Conservation (phyloP, 2,329 filamentous ascomycete species). For the Trematosphaeria pertusa region DNA sequence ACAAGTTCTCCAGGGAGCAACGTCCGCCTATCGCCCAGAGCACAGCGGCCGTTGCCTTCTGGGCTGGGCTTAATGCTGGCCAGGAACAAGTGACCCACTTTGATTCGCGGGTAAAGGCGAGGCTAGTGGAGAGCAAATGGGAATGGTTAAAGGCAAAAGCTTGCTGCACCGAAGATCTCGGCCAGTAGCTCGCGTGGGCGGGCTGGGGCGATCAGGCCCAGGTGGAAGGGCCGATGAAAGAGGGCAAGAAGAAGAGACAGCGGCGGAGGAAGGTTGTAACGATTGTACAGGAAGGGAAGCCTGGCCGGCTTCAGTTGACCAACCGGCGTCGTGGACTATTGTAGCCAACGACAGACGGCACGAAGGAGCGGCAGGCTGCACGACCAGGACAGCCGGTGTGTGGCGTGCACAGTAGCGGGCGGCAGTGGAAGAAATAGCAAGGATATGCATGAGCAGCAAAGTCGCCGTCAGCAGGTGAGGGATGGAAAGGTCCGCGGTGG, state of each 20-base stretch:
- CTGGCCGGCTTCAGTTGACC: conserved; percentile 41
- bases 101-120: conserved; percentile 47
- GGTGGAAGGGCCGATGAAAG: conserved; percentile 31
- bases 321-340: conserved; percentile 39
- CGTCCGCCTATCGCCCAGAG: conserved; percentile 45
- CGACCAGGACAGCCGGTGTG: conserved; percentile 45
- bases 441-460: conserved; percentile 44
- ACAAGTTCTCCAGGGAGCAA: conserved; percentile 42
- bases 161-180: conserved; percentile 45
- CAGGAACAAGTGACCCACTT: conserved; percentile 36
- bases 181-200: conserved; percentile 45
- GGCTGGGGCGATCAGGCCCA: conserved; percentile 43
- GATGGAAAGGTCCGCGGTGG: conserved; percentile 30
- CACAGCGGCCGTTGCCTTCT: conserved; percentile 41
- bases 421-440: conserved; percentile 41
- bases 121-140: conserved; percentile 35
- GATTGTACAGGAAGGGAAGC: conserved; percentile 47
- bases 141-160: conserved; percentile 35
- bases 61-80: conserved; percentile 42
- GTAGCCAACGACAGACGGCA: conserved; percentile 37
- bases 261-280: conserved; percentile 43
- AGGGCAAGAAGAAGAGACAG: conserved; percentile 36
- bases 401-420: conserved; percentile 39
- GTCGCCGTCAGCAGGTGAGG: conserved; percentile 41
- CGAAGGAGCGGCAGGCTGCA: conserved; percentile 43